Percentiles rank a stretch among this genome's conserved stretches.
These are phyloP conservation scores for Testicularia cyperi DNA, from an alignment of 1,284 basidiomycete species.

Conservation along the genomic window DNA sequence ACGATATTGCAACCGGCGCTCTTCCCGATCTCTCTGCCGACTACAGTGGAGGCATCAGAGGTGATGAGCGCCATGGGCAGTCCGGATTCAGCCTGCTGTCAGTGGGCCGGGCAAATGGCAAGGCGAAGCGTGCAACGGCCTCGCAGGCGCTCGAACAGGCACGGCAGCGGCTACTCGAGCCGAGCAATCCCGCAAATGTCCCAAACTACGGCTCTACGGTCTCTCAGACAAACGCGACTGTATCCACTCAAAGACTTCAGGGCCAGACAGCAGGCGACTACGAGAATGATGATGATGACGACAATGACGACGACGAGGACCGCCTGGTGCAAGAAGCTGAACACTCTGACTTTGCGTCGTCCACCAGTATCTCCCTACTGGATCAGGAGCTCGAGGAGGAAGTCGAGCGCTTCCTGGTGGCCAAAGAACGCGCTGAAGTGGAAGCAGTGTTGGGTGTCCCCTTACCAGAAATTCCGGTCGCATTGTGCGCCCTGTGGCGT, in stretches of 20 bases:
- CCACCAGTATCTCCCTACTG: conserved; percentile 20
- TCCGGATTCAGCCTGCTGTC: conserved; percentile 28
- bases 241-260: too few species aligned
- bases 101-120: conserved; percentile 5
- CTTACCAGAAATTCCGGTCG: conserved; percentile 44
- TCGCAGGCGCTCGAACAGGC: conserved; percentile 29
- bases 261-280: too few species aligned
- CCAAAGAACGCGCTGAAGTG: conserved; percentile 43
- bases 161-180: conserved; percentile 23
- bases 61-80: conserved; percentile 5
- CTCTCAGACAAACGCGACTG: conserved; percentile 8
- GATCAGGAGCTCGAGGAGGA: conserved; percentile 34
- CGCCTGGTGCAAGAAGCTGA: background rate
- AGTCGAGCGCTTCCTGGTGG: conserved; percentile 32
- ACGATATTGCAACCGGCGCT: background rate
- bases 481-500: conserved; percentile 49
- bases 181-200: background rate
- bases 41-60: background rate
- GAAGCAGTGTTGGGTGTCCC: conserved; percentile 48
- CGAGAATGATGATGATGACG: conserved; percentile 3
- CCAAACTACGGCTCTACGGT: conserved; percentile 15
- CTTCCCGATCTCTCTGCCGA: too few species aligned
- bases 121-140: conserved; percentile 24
- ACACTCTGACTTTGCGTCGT: conserved; percentile 8
- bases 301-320: conserved; percentile 1